Base-by-base conservation (phyloP, 2,329 filamentous ascomycete genomes). In the Lojkania enalia region DNA sequence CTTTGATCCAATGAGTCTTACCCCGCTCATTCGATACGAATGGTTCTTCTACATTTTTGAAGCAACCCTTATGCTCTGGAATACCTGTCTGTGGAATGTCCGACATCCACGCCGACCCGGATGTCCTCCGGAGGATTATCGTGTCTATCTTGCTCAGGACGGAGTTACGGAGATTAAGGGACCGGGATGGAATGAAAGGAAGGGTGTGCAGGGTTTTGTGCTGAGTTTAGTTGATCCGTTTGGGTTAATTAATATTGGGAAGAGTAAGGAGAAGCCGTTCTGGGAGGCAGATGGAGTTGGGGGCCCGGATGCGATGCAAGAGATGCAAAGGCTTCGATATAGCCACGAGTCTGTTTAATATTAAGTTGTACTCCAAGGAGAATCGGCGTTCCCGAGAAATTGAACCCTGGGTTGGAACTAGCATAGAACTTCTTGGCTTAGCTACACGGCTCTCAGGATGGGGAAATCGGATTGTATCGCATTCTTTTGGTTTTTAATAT, bases 1-100 rank as follows among this genome's bases (percentile, higher is more conserved):
- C n/a, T 60, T 70, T 12, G 57, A 69, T 21, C 68, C 70, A 43
- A 30, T 46, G 14, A 44, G 44, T 18, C 55, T 66, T 45, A 55
- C 58, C 50, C 58, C 63, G 46, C 39, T 62, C 48, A 37, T 67
- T 36, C 65, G 62, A 13, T 65, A 74, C 32, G 76, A 79, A 44
- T 72, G 67, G 65, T 75, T 72, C 48, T 74, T 78, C 46, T 79
- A 72, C 67, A 60, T 77, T 7, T 77, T 79, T 39, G 77, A 79
- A 48, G 69, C 66, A 6, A 56, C 66, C 3, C 65, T 76, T 31
- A 78, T 80, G 69, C 72, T 76, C 20, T 50, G 68, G 32, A 77
- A 77, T 51, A 73, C 71, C 18, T 65, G 71, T 3, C 44, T 79
- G 47, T 62, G 77, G 23, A 77, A 77, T 49, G 47, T 76, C 27